Evolutionary conservation across 139 green algal genomes (phyloP), one percentile per base, ranked within the genome.

Genomic region (Picochlorum sp.): DNA sequence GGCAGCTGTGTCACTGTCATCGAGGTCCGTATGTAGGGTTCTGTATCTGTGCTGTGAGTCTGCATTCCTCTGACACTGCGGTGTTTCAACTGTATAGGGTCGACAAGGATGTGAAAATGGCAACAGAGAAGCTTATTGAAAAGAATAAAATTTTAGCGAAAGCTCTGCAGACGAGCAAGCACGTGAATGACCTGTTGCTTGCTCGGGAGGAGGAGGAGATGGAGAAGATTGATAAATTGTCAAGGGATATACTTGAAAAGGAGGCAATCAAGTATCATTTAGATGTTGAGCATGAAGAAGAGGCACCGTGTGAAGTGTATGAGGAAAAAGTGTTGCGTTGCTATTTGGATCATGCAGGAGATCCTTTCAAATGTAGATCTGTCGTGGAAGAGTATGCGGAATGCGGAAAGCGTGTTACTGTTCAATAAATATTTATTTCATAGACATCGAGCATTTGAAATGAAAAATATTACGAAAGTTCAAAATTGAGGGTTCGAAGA

Each of bases 131-230:
- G 5, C 44, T 57, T 20, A 13, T 67, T 50, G 31, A 23, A 13
- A 45, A 34, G 9, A 52, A 75, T 41, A 26, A 51, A 45, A 41
- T 67, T 24, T 37, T 75, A 47, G 31, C 59, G 24, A 62, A 16
- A 2, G 56, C 63, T 7, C 64, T 85, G 23, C 26, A 75, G 52
- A 20, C 37, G 16, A 82, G 73, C 49, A 41, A 41, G 18, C 60
- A 65, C 4, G 68, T 82, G 14, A 77, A 77, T 11, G 58, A 58
- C 37, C 51, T 84, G 73, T 67, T 85, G 51, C 70, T 85, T 4
- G 77, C 76, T 57, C 26, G 45, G 3, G 79, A 85, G 44, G 70
- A 70, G 8, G 66, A 74, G 30, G 79, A 86, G 58, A 18, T 81
- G n/a, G 37, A 30, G 18, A 20, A 55, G 44, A 66, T 85, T 8